A percentile compares a stretch with the other conserved stretches of the same genome.
Conservation (phyloP, 2,329 filamentous ascomycete genomes). For the Trichophyton rubrum region DNA sequence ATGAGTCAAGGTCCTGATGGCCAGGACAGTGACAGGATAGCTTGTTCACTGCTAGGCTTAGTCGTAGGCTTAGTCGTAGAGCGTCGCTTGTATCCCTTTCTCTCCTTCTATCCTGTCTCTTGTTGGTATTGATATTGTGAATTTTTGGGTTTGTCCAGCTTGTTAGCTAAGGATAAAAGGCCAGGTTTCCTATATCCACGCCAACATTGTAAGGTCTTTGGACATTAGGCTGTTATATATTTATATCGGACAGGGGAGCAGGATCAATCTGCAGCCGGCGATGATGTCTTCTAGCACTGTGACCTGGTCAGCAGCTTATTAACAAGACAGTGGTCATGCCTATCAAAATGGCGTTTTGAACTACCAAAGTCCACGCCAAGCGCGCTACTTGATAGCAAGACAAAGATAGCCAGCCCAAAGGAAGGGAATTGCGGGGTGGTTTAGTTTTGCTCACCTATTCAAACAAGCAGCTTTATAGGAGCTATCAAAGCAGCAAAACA, state of each 20-base stretch:
- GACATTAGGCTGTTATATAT: background rate
- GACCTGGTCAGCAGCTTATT: conserved; percentile 5
- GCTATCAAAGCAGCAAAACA: too few relatives aligned
- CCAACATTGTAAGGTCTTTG: background rate
- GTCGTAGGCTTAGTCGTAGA: background rate
- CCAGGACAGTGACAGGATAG: background rate
- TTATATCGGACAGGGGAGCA: too few relatives aligned
- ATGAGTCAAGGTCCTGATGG: background rate
- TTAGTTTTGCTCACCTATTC: too few relatives aligned
- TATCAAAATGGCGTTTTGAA: background rate
- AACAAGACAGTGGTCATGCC: background rate
- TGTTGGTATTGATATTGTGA: background rate
- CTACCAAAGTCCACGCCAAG: background rate
- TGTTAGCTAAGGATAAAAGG: background rate
- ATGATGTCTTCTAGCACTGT: background rate
- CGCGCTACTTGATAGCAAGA: background rate
- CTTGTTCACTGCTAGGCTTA: background rate
- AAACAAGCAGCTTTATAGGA: too few relatives aligned
- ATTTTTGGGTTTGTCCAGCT: background rate
- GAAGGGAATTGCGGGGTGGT: too few relatives aligned
- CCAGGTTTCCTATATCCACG: background rate
- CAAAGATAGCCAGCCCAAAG: background rate
- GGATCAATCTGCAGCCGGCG: too few relatives aligned
- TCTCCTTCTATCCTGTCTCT: background rate
- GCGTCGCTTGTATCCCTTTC: background rate